Percentiles rank a stretch among this genome's conserved stretches.
These are phyloP conservation scores for Durio zibethinus DNA, from an alignment of 345 rosid genomes.

Conservation along the genomic window DNA sequence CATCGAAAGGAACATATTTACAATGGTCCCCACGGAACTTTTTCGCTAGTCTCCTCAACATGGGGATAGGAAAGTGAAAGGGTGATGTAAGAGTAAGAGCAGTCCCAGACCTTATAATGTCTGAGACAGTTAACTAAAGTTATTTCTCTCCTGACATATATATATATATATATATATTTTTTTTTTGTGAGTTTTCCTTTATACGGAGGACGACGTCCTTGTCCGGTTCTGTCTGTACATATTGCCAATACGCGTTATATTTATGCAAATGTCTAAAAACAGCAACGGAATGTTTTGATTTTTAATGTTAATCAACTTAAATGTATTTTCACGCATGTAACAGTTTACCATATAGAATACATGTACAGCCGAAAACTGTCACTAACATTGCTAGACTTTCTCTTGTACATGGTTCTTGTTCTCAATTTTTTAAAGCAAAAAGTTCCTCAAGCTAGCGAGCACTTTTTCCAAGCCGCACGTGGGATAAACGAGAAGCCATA, in stretches of 20 bases:
- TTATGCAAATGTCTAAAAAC: background rate
- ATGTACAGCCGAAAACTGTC: constrained; percentile 10
- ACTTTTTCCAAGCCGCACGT: background rate
- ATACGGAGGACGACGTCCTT: background rate
- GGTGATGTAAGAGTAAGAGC: background rate
- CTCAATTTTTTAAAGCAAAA: background rate
- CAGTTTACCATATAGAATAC: constrained; percentile 3
- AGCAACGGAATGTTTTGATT: background rate
- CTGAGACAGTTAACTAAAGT: background rate
- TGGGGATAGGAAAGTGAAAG: background rate
- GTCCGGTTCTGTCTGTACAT: background rate
- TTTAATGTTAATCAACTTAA: background rate
- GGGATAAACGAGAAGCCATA: background rate
- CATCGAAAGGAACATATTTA: background rate
- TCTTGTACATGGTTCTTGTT: background rate
- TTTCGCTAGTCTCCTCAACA: background rate
- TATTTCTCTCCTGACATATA: background rate
- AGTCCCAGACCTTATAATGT: background rate
- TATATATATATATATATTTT: too few species aligned
- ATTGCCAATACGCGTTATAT: background rate
- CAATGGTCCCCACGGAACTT: background rate
- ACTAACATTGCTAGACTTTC: background rate
- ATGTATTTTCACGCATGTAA: background rate
- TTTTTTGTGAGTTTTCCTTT: background rate
- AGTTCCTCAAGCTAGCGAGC: background rate